Evolutionary conservation across 108 stramenopile species (phyloP).

Genomic region (Cyclotella baltica): DNA sequence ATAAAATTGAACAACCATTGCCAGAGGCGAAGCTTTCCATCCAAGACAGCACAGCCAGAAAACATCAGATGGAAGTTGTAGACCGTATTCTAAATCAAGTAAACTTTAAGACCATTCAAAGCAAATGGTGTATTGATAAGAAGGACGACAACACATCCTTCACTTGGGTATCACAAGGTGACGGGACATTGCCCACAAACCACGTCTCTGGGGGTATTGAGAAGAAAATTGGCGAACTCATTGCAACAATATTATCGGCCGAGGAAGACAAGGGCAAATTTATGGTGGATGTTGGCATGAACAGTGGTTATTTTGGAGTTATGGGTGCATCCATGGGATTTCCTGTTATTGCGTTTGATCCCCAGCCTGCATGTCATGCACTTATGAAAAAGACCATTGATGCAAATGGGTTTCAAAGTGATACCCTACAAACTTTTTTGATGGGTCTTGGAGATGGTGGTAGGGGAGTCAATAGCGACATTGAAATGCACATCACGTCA

Average conservation of each 20-base stretch:
- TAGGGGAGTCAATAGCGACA: background rate
- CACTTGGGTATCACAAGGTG: background rate
- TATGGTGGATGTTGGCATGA: background rate
- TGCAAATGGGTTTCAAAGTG: background rate
- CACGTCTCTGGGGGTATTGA: background rate
- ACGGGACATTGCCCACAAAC: background rate
- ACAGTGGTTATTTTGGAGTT: background rate
- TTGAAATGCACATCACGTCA: background rate
- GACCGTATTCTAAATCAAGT: background rate
- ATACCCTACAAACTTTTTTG: background rate
- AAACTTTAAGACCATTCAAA: background rate
- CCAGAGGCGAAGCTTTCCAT: too few species aligned
- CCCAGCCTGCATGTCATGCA: background rate
- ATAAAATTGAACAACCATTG: too few species aligned
- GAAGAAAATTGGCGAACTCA: background rate
- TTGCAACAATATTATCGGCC: background rate
- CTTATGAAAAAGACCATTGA: background rate
- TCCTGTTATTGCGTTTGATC: background rate
- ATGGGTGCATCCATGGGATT: conserved; percentile 7
- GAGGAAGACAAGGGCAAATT: background rate
- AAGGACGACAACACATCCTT: background rate
- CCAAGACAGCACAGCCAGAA: background rate
- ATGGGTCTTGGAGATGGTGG: conserved; percentile 1
- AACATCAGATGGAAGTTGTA: background rate
- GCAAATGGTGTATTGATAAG: background rate